These are phyloP conservation scores for Fusarium veterinarium DNA, from an alignment of 2,329 filamentous ascomycete genomes.

Conservation along the genomic window DNA sequence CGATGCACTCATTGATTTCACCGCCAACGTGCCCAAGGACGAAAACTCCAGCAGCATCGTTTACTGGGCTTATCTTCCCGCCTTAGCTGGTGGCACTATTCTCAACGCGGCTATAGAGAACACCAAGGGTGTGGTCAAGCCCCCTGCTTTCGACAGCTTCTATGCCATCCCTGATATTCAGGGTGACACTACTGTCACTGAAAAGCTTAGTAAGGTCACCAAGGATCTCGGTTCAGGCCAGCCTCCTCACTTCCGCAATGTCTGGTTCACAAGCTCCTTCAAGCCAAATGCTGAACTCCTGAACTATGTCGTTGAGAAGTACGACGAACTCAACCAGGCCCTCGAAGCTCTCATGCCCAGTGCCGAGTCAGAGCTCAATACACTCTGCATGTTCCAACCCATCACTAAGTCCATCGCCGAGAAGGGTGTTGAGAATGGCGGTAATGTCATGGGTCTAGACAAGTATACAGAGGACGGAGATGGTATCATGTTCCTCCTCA, in stretches of 20 bases:
- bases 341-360: slow-evolving; percentile 44
- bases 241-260: slow-evolving; percentile 46
- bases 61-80: slow-evolving; percentile 50
- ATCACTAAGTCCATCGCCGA: slow-evolving; percentile 47
- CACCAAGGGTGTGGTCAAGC: slow-evolving; percentile 41
- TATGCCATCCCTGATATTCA: slow-evolving; percentile 37
- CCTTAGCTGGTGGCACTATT: slow-evolving; percentile 44
- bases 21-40: slow-evolving; percentile 47
- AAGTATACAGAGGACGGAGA: slow-evolving; percentile 42
- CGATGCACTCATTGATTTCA: slow-evolving; percentile 50
- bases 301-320: slow-evolving; percentile 48
- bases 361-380: slow-evolving; percentile 43
- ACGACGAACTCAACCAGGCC: slow-evolving; percentile 44
- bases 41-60: slow-evolving; percentile 49
- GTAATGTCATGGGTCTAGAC: slow-evolving; percentile 51
- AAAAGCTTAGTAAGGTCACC: slow-evolving; percentile 46
- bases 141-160: slow-evolving; percentile 48
- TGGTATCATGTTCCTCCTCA: slow-evolving; percentile 49
- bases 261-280: slow-evolving; percentile 52
- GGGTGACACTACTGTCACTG: slow-evolving; percentile 45
- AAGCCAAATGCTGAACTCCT: slow-evolving; percentile 52
- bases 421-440: slow-evolving; percentile 47
- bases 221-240: slow-evolving; percentile 47
- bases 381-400: slow-evolving; percentile 50
- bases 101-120: slow-evolving; percentile 50